Conservation (phyloP, 495 filamentous ascomycete genomes). For the Neurospora tetrasperma region DNA sequence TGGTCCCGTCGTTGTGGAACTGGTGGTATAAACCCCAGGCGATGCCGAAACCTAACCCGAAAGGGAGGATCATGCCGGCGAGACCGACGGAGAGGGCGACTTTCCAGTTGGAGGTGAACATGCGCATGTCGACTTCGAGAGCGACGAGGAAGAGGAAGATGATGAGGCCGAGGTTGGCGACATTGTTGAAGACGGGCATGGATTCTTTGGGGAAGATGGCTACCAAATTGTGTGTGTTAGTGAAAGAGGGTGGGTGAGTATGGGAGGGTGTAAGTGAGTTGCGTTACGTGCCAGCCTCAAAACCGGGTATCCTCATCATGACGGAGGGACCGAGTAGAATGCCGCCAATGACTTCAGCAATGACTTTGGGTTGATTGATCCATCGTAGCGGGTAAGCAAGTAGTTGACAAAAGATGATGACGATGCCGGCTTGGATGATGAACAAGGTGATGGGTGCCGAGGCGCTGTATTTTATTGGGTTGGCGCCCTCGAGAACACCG, state of each 20-base stretch:
- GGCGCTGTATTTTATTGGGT: conserved; percentile 60
- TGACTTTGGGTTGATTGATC: conserved; percentile 83
- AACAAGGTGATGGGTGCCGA: conserved; percentile 86
- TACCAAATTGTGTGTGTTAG: not conserved
- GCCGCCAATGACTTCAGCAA: conserved; percentile 91
- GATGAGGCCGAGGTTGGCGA: conserved; percentile 82
- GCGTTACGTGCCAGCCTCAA: conserved; percentile 53
- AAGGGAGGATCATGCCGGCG: conserved; percentile 78
- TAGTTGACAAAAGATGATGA: conserved; percentile 80
- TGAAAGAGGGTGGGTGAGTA: conserved; percentile 11
- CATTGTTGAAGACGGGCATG: conserved; percentile 65
- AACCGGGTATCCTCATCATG: conserved; percentile 74
- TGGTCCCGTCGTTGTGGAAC: conserved; percentile 57
- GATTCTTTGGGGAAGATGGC: conserved; percentile 68
- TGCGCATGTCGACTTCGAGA: conserved; percentile 82
- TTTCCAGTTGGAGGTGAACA: conserved; percentile 78
- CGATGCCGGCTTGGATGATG: conserved; percentile 89
- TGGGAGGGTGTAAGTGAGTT: conserved; percentile 17
- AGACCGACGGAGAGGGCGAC: conserved; percentile 73
- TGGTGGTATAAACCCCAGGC: conserved; percentile 78
- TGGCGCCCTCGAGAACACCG: conserved; percentile 41
- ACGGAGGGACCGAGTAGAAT: conserved; percentile 85
- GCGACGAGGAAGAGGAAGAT: conserved; percentile 91
- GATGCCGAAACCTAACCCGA: conserved; percentile 58
- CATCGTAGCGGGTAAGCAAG: conserved; percentile 68